Evolutionary conservation across 2,329 filamentous ascomycete genomes (phyloP), one percentile per base, ranked within the genome.

Genomic region (Paracoccidioides lutzii): DNA sequence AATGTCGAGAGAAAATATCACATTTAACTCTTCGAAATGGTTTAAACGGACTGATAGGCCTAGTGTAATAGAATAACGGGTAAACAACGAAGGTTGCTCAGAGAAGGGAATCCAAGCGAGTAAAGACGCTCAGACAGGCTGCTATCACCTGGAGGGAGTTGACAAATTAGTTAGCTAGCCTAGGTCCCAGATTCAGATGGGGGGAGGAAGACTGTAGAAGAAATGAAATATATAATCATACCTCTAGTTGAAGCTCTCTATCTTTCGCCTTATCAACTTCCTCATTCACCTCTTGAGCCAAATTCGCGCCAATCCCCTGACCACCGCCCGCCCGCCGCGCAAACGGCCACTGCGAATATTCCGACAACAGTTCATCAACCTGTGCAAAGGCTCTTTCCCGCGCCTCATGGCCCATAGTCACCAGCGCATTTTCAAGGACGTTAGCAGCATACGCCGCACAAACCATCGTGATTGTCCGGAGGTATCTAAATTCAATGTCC

Each of bases 271-370:
- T 85, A 72, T 84, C 87, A 62, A 95, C 79, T 72, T 98, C 93
- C 73, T 96, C 91, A 58, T 81, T 77, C 64, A 97, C 85, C 35
- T 90, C 83, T 70, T 93, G 87, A 49, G 89, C 88, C 67, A 98
- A 73, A 69, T 98, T 98, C 62, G 91, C 90, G 50, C 90, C 93
- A 55, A 97, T 90, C 37, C 90, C 90, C 61, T 89, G 82, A 38
- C 83, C 82, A 33, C 88, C 87, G 44, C 81, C 82, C 4, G 80
- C 67, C 73, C 90, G 87, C 74, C 84, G 86, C 54, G 85, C 90
- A 75, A 98, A 98, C 0, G 93, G 93, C 85, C 87, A 98, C 75
- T 97, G 93, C 66, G 89, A 95, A 73, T 96, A 98, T 69, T 97
- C 91, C 44, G 89, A 89, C 57, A 98, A 77, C 61, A 98, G 75